A percentile compares a stretch with the other conserved stretches of the same genome.
Conservation (phyloP, 352 stramenopile genomes). For the Pythium vanterpoolii region DNA sequence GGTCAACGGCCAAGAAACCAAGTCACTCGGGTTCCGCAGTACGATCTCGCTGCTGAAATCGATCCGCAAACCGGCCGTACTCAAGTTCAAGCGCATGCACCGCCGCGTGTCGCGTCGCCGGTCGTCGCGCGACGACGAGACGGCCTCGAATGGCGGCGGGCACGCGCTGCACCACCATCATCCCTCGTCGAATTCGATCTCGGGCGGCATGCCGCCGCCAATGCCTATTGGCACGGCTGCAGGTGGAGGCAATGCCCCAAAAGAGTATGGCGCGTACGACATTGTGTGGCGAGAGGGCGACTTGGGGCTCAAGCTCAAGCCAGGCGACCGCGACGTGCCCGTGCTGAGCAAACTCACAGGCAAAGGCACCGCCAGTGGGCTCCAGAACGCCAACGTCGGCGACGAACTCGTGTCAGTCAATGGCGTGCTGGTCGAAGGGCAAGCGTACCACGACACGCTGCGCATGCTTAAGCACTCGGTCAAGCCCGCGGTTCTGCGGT, state of each 20-base stretch:
- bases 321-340: conserved; percentile 64
- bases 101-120: conserved; percentile 68
- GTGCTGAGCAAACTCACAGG: conserved; percentile 83
- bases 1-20: conserved; percentile 84
- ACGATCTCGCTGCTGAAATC: conserved; percentile 86
- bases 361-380: conserved; percentile 73
- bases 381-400: conserved; percentile 80
- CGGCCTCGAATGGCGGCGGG: conserved; percentile 2
- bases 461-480: conserved; percentile 86
- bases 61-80: conserved; percentile 79
- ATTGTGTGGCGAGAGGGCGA: conserved; percentile 88
- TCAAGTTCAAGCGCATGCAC: conserved; percentile 88
- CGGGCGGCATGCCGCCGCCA: conserved; percentile 3
- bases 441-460: conserved; percentile 81
- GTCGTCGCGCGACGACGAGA: conserved; percentile 45
- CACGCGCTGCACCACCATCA: too few relatives aligned
- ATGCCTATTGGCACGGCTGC: conserved; percentile 7
- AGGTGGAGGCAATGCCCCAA: conserved; percentile 6
- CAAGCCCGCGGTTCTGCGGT: conserved; percentile 78
- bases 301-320: conserved; percentile 83
- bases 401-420: conserved; percentile 87
- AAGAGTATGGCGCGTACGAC: conserved; percentile 74
- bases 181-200: conserved; percentile 14
- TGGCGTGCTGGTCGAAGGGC: conserved; percentile 69
- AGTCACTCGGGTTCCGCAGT: conserved; percentile 76